Conservation (phyloP, 1,284 basidiomycete genomes). For the Coniferiporia sulphurascens region DNA sequence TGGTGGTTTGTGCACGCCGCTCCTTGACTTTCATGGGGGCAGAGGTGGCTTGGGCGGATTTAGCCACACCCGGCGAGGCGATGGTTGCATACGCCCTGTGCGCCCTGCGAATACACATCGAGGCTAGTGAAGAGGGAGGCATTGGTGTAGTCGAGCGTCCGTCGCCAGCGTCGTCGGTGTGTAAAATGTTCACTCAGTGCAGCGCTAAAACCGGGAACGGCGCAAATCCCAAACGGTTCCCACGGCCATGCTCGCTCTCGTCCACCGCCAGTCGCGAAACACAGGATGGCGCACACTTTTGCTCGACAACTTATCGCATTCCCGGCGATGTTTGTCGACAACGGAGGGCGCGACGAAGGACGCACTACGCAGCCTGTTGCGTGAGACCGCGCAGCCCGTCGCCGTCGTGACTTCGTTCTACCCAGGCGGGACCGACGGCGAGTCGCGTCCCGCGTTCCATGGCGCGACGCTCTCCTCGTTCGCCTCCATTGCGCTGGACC, state of each 20-base stretch:
- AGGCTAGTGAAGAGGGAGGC: background rate
- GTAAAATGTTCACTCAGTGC: background rate
- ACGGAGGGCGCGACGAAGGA: conserved; percentile 8
- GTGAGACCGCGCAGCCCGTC: conserved; percentile 59
- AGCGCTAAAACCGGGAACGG: background rate
- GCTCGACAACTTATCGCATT: background rate
- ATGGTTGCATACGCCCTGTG: conserved; percentile 13
- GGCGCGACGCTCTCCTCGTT: conserved; percentile 92
- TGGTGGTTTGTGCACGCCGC: background rate
- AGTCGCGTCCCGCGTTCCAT: conserved; percentile 44
- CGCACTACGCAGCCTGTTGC: conserved; percentile 39
- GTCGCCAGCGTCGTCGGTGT: background rate
- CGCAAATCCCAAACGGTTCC: background rate
- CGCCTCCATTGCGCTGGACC: conserved; percentile 85
- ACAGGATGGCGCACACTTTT: background rate
- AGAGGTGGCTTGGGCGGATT: conserved; percentile 12
- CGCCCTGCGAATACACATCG: conserved; percentile 2
- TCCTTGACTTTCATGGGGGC: conserved; percentile 15
- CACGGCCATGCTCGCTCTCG: conserved; percentile 6
- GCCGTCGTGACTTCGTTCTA: conserved; percentile 52
- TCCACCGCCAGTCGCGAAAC: background rate
- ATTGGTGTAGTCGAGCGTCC: background rate
- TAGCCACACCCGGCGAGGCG: background rate
- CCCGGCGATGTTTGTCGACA: background rate
- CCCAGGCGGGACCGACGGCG: conserved; percentile 21